A percentile compares a stretch with the other conserved stretches of the same genome.
Conservation (phyloP, 495 filamentous ascomycete genomes). For the Pyrenula aspistea region DNA sequence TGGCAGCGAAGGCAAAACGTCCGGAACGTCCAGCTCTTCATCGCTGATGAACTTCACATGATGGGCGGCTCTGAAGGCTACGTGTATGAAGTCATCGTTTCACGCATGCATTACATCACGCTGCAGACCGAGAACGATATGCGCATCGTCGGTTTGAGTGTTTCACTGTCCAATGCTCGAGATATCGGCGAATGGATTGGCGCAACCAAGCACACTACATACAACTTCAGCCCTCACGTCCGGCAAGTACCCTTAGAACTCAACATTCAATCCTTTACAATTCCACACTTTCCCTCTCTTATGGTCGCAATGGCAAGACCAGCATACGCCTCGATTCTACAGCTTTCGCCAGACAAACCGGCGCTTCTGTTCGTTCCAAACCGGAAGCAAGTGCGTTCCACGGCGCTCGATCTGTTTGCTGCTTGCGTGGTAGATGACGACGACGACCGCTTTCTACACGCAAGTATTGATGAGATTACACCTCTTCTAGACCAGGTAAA, state of each 20-base stretch:
- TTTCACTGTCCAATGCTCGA: slow-evolving; percentile 80
- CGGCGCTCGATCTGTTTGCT: slow-evolving; percentile 76
- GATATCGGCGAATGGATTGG: slow-evolving; percentile 98
- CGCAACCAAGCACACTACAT: slow-evolving; percentile 95
- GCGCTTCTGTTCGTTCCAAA: slow-evolving; percentile 84
- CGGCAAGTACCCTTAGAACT: slow-evolving; percentile 82
- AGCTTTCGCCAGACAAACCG: slow-evolving; percentile 78
- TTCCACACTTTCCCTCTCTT: slow-evolving; percentile 92
- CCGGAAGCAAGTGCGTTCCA: slow-evolving; percentile 81
- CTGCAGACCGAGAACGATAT: slow-evolving; percentile 74
- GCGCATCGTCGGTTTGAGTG: slow-evolving; percentile 83
- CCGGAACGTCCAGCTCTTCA: slow-evolving; percentile 80
- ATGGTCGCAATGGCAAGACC: slow-evolving; percentile 99
- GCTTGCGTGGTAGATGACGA: slow-evolving; percentile 80
- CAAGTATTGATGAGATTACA: slow-evolving; percentile 65
- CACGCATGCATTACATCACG: slow-evolving; percentile 93
- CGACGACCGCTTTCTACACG: slow-evolving; percentile 86
- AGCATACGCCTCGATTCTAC: slow-evolving; percentile 71
- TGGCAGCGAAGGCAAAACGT: slow-evolving; percentile 96
- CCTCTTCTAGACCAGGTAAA: slow-evolving; percentile 71
- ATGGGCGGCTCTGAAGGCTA: slow-evolving; percentile 85
- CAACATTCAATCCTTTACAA: slow-evolving; percentile 88
- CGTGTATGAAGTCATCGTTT: slow-evolving; percentile 90
- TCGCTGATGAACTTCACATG: slow-evolving; percentile 93
- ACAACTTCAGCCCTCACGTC: slow-evolving; percentile 92